phyloP scores from a whole-genome alignment of 1,139 yeast species.

The Taiozyma sp. region DNA sequence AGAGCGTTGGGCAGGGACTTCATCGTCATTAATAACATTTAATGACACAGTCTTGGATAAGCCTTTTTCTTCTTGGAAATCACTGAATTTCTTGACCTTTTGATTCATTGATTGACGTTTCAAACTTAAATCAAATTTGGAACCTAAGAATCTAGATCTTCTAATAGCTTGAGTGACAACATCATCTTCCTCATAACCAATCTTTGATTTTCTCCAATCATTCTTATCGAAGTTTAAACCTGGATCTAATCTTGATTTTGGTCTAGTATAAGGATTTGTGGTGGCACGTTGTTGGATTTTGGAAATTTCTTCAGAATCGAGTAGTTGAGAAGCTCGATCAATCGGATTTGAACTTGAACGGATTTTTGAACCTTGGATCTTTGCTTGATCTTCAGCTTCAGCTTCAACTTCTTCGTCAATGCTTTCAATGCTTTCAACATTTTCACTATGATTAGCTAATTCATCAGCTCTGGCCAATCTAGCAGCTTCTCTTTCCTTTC shows the following conservation, averaged over 20 bases:
- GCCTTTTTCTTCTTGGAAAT: slow-evolving; percentile 29
- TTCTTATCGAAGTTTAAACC: slow-evolving; percentile 28
- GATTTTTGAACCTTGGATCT: slow-evolving; percentile 16
- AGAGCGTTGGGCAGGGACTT: slow-evolving; percentile 3
- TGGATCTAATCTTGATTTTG: slow-evolving; percentile 72
- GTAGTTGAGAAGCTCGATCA: slow-evolving; percentile 20
- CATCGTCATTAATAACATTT: slow-evolving; percentile 14
- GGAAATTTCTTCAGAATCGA: slow-evolving; percentile 20
- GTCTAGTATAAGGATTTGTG: slow-evolving; percentile 44
- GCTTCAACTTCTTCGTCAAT: slow-evolving; percentile 13
- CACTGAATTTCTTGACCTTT: slow-evolving; percentile 45
- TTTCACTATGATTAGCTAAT: slow-evolving; percentile 6
- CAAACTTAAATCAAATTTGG: slow-evolving; percentile 30
- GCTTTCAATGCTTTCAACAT: slow-evolving; percentile 3
- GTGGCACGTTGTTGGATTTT: slow-evolving; percentile 32
- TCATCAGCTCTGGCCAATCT: slow-evolving; percentile 13
- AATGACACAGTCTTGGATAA: slow-evolving; percentile 8
- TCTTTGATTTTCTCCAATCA: slow-evolving; percentile 17
- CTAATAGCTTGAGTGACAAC: slow-evolving; percentile 30
- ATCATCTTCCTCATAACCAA: slow-evolving; percentile 20
- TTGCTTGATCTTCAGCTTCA: slow-evolving; percentile 8
- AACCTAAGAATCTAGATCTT: slow-evolving; percentile 37
- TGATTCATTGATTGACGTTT: slow-evolving; percentile 22
- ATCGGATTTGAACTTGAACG: slow-evolving; percentile 35
- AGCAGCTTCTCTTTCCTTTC: slow-evolving; percentile 19